These are phyloP conservation scores for Aspergillus bertholletiae DNA, from an alignment of 495 filamentous ascomycete species.

Conservation along the genomic window DNA sequence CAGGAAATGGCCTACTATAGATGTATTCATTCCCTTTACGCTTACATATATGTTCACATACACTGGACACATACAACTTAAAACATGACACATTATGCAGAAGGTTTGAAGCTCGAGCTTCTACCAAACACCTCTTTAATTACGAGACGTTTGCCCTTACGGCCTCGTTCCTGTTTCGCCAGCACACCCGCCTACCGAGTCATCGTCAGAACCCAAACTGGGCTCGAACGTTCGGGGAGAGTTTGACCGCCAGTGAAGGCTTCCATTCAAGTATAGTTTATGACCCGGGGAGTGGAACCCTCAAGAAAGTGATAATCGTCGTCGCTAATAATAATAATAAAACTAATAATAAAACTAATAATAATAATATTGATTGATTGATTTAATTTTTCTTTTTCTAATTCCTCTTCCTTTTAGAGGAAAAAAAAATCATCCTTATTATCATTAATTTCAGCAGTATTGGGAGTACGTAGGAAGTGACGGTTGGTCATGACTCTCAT, in stretches of 20 bases:
- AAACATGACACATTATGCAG: not conserved
- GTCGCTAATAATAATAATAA: slow-evolving; percentile 3
- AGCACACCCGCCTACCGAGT: slow-evolving; percentile 11
- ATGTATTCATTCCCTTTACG: too few species aligned
- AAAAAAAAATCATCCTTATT: too few species aligned
- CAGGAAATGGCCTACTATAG: too few species aligned
- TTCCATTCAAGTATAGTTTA: slow-evolving; percentile 19
- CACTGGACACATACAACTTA: not conserved
- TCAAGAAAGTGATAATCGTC: slow-evolving; percentile 8
- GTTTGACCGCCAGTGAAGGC: slow-evolving; percentile 19
- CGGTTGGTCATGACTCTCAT: not conserved
- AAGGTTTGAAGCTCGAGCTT: not conserved
- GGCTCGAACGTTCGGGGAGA: slow-evolving; percentile 20
- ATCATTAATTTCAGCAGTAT: not conserved
- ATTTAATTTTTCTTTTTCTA: slow-evolving; percentile 1
- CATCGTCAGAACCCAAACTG: slow-evolving; percentile 7
- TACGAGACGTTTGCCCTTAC: not conserved
- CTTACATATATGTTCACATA: not conserved
- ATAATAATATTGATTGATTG: not conserved
- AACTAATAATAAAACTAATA: too few species aligned
- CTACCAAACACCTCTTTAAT: not conserved
- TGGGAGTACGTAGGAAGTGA: not conserved
- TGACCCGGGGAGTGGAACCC: slow-evolving; percentile 17
- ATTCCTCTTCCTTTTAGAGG: not conserved
- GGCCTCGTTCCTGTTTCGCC: slow-evolving; percentile 4